Conservation (phyloP, 139 green algal species). For the Volvox reticuliferus region DNA sequence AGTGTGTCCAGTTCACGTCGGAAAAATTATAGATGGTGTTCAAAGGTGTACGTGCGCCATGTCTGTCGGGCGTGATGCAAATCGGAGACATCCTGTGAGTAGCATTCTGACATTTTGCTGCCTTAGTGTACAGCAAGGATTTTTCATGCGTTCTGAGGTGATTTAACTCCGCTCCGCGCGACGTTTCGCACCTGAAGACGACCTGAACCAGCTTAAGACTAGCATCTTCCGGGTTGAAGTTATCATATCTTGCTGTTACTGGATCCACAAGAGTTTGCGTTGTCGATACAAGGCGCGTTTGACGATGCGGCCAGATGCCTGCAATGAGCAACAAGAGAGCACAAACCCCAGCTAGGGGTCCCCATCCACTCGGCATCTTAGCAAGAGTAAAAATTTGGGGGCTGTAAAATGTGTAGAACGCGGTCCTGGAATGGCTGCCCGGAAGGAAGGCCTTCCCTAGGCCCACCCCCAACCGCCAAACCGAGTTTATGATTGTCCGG, state of each 20-base stretch:
- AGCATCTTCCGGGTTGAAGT: not conserved
- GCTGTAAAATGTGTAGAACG: not conserved
- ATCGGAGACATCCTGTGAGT: no score
- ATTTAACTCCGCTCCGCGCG: not conserved
- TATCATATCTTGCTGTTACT: not conserved
- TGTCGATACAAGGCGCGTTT: not conserved
- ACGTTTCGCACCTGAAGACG: slow-evolving; percentile 24
- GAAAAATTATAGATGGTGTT: slow-evolving; percentile 23
- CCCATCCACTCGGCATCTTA: slow-evolving; percentile 1
- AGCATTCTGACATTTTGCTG: no score
- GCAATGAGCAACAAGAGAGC: not conserved
- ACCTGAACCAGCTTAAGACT: slow-evolving; percentile 20
- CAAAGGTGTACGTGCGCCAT: slow-evolving; percentile 32
- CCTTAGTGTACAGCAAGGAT: no score
- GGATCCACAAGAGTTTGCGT: not conserved
- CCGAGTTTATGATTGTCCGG: no score
- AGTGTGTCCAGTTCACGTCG: slow-evolving; percentile 19
- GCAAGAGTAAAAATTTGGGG: not conserved
- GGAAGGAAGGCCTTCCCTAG: not conserved
- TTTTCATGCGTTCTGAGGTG: no score
- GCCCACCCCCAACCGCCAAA: no score
- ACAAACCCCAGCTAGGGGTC: not conserved
- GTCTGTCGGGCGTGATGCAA: not conserved
- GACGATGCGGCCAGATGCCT: not conserved
- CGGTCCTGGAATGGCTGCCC: not conserved